Base-by-base conservation (phyloP, 176 grass and related monocot species). In the Puccinellia tenuiflora region DNA sequence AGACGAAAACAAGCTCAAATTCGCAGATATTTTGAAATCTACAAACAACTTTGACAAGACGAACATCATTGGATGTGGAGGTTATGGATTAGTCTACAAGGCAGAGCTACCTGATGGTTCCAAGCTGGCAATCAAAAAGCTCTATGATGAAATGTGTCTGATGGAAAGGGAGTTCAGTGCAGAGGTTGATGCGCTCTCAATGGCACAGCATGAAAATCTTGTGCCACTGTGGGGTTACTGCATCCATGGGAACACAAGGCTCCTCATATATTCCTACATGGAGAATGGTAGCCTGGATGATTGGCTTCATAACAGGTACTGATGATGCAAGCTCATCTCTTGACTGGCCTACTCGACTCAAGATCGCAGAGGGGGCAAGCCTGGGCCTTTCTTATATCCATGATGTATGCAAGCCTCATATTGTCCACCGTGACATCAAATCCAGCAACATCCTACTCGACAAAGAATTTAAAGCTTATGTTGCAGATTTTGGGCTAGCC, bases 371-470 rank as follows among this genome's bases (percentile, higher is more conserved):
- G 73, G 93, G 93, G 30, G 70, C 90, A 52, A 83, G 81, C 18
- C 17, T 17, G 25, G 93, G 88, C 12, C 84, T 95, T 79, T 77
- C 84, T 48, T 94, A 88, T 61, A 85, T 94, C 45, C 85, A 94
- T 85, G 65, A 94, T 67, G 73, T 40, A 38, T 94, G 90, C 52
- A 88, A 91, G 3, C 89, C 89, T 5, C 86, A 90, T 3, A 94
- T 94, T 65, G 57, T 94, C 14, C 92, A 94, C 29, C 85, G 92
- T 17, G 92, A 92, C 50, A 94, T 97, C 20, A 97, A 93, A 67
- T 93, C 84, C 40, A 97, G 94, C 12, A 97, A 97, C 28, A 97
- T 97, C 46, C 70, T 97, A 28, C 85, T 97, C 2, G 94, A 97
- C 47, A 54, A 84, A 79, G 86, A 83, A 55, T 90, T 97, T 40